phyloP scores from a whole-genome alignment of 306 rosid genomes.

The Heteromeles arbutifolia region DNA sequence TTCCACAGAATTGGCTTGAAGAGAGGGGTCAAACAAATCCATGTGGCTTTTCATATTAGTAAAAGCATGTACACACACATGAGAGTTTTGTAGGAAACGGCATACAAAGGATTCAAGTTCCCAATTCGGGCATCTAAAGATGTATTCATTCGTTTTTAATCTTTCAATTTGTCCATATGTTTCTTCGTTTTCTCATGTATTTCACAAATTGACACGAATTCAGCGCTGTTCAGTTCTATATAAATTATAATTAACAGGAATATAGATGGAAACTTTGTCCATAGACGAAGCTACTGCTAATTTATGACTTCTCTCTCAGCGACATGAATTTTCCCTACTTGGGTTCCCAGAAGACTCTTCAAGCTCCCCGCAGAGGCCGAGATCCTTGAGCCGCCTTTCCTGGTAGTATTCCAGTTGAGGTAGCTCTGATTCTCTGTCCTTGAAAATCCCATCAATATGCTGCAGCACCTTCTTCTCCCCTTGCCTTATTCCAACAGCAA shows the following conservation, averaged over 20 bases:
- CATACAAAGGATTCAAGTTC: constrained; percentile 22
- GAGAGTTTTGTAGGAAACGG: constrained; percentile 52
- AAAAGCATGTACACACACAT: constrained; percentile 30
- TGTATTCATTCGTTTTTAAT: constrained; percentile 22
- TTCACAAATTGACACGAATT: neutral
- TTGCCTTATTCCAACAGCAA: constrained; percentile 79
- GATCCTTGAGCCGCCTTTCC: constrained; percentile 93
- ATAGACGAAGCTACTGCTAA: neutral
- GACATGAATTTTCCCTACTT: constrained; percentile 16
- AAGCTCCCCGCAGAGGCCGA: constrained; percentile 89
- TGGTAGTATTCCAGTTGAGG: constrained; percentile 68
- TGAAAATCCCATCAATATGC: constrained; percentile 61
- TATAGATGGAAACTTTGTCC: neutral
- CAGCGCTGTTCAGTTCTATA: constrained; percentile 10
- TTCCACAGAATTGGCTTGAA: constrained; percentile 20
- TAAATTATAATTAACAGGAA: neutral
- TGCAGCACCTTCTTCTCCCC: constrained; percentile 84
- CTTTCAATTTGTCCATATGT: constrained; percentile 12
- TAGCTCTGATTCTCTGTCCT: constrained; percentile 62
- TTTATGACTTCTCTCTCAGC: neutral
- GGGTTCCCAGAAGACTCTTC: constrained; percentile 77
- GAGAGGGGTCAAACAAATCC: constrained; percentile 16
- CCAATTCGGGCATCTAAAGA: constrained; percentile 29
- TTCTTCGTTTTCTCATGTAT: neutral
- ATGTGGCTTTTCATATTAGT: constrained; percentile 19